A percentile compares a stretch with the other conserved stretches of the same genome.
Conservation (phyloP, 805 yeast genomes). For the Soucietia sequanensis region DNA sequence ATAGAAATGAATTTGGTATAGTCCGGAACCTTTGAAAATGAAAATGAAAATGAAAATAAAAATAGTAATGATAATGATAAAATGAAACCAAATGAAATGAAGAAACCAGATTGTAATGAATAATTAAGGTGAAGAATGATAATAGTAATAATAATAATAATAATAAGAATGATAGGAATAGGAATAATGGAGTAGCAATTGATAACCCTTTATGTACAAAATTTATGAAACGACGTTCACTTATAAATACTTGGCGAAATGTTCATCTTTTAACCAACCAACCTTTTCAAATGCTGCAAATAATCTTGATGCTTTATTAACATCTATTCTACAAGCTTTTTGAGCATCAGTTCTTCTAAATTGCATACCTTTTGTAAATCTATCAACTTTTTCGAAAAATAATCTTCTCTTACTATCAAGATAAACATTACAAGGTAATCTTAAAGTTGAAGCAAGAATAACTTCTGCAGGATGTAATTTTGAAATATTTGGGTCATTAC, state of each 20-base stretch:
- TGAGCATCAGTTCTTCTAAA: slow-evolving; percentile 97
- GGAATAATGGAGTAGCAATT: too few relatives aligned
- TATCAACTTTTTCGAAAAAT: slow-evolving; percentile 83
- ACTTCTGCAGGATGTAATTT: slow-evolving; percentile 91
- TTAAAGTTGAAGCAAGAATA: slow-evolving; percentile 77
- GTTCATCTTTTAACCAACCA: slow-evolving; percentile 84
- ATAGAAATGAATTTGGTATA: too few relatives aligned
- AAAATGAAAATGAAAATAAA: too few relatives aligned
- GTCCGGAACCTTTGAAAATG: too few relatives aligned
- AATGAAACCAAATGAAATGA: too few relatives aligned
- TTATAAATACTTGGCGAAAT: slow-evolving; percentile 45
- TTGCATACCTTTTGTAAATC: slow-evolving; percentile 66
- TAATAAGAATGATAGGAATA: too few relatives aligned
- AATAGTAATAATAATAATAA: too few relatives aligned
- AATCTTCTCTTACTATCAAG: slow-evolving; percentile 67
- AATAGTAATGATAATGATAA: too few relatives aligned
- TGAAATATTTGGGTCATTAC: slow-evolving; percentile 67
- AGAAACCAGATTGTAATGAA: too few relatives aligned
- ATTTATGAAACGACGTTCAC: too few relatives aligned
- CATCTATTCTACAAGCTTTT: slow-evolving; percentile 96
- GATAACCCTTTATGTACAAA: too few relatives aligned
- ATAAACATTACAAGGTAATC: slow-evolving; percentile 85
- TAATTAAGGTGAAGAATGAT: too few relatives aligned
- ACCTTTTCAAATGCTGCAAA: slow-evolving; percentile 88
- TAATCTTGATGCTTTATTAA: slow-evolving; percentile 89